Base-by-base conservation (phyloP, 805 yeast species). In the Metschnikowia lachancei region DNA sequence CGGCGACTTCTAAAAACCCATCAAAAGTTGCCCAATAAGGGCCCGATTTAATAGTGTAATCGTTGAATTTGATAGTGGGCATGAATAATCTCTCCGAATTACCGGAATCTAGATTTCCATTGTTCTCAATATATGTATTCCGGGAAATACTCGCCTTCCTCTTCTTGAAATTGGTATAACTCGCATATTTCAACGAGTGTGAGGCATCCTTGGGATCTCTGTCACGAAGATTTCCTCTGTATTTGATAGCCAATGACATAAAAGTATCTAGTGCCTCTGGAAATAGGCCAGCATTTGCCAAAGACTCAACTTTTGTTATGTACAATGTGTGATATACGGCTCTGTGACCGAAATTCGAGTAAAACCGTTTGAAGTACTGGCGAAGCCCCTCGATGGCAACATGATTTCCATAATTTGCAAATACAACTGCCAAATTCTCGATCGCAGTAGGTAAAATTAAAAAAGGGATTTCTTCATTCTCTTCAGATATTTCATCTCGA, bases 281-380 rank as follows among this genome's bases (percentile, higher is more conserved):
- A 5, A 62, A 38, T 39, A 63, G 56, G 0, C 60, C 63, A 5
- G 46, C 36, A 13, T 44, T 36, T 28, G 71, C 56, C 37, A 59
- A 58, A 1, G 68, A 56, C 53, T 72, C 76, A 18, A 71, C 66
- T 16, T 59, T 45, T 2, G 60, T 49, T 2, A 67, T 54, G 16
- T 52, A 49, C 16, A 72, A 51, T 2, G 63, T 38, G 46, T 65
- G 65, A 51, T 61, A 70, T 2, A 59, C 58, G 5, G 37, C 45
- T 33, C 58, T 47, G 51, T 70, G 69, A 24, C 66, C 61, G 16
- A 57, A 48, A 39, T 62, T 61, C 1, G 74, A 70, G 54, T 67
- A 72, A 47, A 62, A 71, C 30, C 72, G 54, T 51, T 64, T 65
- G 56, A 70, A 70, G 48, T 72, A 72, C 13, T 49, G 53, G 1